These are phyloP conservation scores for Emergomyces pasteurianus DNA, from an alignment of 2,329 filamentous ascomycete species.

Conservation along the genomic window DNA sequence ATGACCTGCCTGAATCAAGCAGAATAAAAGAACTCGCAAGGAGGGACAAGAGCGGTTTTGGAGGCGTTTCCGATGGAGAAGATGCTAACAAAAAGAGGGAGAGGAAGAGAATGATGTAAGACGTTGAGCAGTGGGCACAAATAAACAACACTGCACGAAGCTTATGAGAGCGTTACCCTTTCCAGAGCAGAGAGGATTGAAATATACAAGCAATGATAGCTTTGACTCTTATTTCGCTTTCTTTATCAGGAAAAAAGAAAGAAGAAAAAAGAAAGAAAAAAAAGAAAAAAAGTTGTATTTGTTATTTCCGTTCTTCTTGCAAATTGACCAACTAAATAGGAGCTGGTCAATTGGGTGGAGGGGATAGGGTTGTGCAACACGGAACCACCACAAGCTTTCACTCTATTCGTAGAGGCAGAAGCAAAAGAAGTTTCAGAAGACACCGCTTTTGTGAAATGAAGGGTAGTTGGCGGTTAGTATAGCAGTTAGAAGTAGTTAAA, in stretches of 20 bases:
- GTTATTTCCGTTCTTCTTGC: not conserved
- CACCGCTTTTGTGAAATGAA: too few relatives aligned
- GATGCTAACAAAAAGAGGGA: not conserved
- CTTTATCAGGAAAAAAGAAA: too few relatives aligned
- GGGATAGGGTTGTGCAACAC: not conserved
- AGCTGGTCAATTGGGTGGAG: not conserved
- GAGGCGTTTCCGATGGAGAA: not conserved
- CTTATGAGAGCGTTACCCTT: not conserved
- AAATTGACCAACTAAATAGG: not conserved
- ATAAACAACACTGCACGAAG: not conserved
- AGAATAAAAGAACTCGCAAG: not conserved
- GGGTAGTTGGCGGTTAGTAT: not conserved
- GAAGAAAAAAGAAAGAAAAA: too few relatives aligned
- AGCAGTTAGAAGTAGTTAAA: not conserved
- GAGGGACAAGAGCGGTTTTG: not conserved
- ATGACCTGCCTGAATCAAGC: not conserved
- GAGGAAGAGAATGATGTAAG: not conserved
- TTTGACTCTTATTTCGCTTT: not conserved
- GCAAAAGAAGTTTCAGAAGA: not conserved
- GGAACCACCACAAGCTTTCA: not conserved
- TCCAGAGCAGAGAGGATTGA: too few relatives aligned
- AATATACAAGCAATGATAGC: not conserved
- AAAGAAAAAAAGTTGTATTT: not conserved
- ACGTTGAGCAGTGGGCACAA: not conserved
- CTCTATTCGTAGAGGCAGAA: not conserved